Evolutionary conservation across 2,329 filamentous ascomycete species (phyloP), one percentile per base, ranked within the genome.

Genomic region (Verticillium nubilum): DNA sequence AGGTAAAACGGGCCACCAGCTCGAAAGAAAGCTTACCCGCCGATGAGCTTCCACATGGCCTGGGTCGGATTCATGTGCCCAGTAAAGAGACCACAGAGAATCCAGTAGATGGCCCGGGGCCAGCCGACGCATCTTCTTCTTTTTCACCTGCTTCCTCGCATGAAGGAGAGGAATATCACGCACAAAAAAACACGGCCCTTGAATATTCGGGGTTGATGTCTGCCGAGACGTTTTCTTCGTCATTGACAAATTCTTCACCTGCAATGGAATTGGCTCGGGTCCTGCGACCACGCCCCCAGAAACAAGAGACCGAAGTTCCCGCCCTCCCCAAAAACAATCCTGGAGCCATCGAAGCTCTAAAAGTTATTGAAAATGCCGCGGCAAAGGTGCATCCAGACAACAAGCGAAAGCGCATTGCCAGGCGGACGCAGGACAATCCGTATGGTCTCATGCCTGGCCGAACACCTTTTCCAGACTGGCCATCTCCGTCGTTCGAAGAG

Each of bases 391-490:
- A 53, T 29, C 52, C 42, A 15, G 29, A 47, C n/a, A 64, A 65
- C 25, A 70, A 65, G 59, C 53, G 54, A 1, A 69, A 63, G 55
- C 65, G 61, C n/a, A 61, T 64, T 47, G 64, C 67, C 4, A 63
- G 65, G 52, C 70, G 67, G 57, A 70, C 70, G 1, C 69, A 70
- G 58, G 68, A 70, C 4, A 65, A 66, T 57, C 74, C 74, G 2
- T 86, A 86, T 59, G 78, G 81, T 13, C 67, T 86, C 28, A 84
- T 77, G 2, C 82, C 82, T 27, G 82, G 83, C 26, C 67, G 68
- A 57, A 82, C 85, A 1, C 91, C 91, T 0, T 96, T 88, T 64
- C 89, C 90, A 0, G 78, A 87, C 59, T 88, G 85, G 70, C 66
- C 72, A 2, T 81, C 80, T 59, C 91, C 91, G 0, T 92, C 87